Percentiles rank a stretch among this genome's conserved stretches.
Conservation (phyloP, 768 basidiomycete species). For the Tephrocybe sp. region DNA sequence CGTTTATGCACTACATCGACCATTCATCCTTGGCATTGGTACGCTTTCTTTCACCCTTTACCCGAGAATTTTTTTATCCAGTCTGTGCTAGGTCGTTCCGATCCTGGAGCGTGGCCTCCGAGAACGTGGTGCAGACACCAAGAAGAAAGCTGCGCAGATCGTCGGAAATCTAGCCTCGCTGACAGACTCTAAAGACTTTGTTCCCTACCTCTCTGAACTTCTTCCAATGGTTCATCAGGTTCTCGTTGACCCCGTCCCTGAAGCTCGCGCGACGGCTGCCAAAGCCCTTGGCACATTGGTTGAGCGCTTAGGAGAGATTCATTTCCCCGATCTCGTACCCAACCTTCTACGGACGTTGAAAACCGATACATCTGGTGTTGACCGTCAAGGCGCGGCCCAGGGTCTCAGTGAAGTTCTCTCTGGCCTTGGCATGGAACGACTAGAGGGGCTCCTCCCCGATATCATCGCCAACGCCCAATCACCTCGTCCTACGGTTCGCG, state of each 20-base stretch:
- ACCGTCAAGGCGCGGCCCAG: slow-evolving; percentile 97
- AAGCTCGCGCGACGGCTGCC: slow-evolving; percentile 95
- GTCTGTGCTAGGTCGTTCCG: slow-evolving; percentile 72
- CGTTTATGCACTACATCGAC: slow-evolving; percentile 98
- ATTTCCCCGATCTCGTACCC: slow-evolving; percentile 97
- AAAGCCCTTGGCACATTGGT: slow-evolving; percentile 97
- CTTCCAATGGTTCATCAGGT: slow-evolving; percentile 91
- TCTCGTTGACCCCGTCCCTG: slow-evolving; percentile 95
- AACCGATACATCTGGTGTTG: slow-evolving; percentile 92
- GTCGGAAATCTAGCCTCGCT: slow-evolving; percentile 95
- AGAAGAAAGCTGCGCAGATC: slow-evolving; percentile 95
- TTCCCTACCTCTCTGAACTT: slow-evolving; percentile 88
- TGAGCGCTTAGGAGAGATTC: slow-evolving; percentile 89
- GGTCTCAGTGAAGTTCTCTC: slow-evolving; percentile 94
- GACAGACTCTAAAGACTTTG: slow-evolving; percentile 89
- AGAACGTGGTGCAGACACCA: slow-evolving; percentile 91
- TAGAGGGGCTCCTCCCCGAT: slow-evolving; percentile 92
- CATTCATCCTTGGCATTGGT: slow-evolving; percentile 94
- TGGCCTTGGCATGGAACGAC: slow-evolving; percentile 95
- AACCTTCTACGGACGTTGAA: slow-evolving; percentile 84
- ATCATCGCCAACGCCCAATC: slow-evolving; percentile 92
- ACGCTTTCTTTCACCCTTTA: slow-evolving; percentile 24
- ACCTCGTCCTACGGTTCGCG: slow-evolving; percentile 86
- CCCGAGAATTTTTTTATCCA: not conserved
- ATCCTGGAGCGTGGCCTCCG: slow-evolving; percentile 92